These are phyloP conservation scores for Melaleuca quinquenervia DNA, from an alignment of 345 rosid species.

Conservation along the genomic window DNA sequence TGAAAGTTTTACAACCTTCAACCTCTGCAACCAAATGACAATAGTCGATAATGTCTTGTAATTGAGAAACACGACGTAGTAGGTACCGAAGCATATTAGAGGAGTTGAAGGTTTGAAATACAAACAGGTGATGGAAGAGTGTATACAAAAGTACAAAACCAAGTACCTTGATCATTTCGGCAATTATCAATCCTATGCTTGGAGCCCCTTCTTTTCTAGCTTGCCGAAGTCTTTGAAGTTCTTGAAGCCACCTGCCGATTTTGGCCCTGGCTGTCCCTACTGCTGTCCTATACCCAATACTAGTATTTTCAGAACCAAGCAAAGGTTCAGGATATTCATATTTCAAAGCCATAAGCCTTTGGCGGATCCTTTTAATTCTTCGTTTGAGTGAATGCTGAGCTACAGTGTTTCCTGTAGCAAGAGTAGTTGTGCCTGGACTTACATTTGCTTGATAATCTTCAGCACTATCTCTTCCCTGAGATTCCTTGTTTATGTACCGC, in stretches of 20 bases:
- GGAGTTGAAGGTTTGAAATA: not conserved
- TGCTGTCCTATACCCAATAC: constrained; percentile 57
- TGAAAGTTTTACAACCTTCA: not conserved
- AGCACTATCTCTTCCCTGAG: constrained; percentile 35
- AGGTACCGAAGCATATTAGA: not conserved
- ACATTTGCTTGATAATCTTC: constrained; percentile 43
- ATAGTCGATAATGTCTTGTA: not conserved
- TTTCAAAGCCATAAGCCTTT: constrained; percentile 72
- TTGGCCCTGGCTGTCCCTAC: constrained; percentile 64
- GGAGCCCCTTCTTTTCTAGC: constrained; percentile 78
- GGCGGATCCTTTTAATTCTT: constrained; percentile 55
- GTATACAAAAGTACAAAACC: not conserved
- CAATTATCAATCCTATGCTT: constrained; percentile 50
- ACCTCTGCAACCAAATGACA: not conserved
- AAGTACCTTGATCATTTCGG: constrained; percentile 68
- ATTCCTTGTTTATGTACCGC: constrained; percentile 40
- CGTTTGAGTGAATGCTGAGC: constrained; percentile 53
- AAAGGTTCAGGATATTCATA: constrained; percentile 45
- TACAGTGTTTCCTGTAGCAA: constrained; percentile 22
- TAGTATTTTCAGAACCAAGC: constrained; percentile 35
- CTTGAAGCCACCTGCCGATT: constrained; percentile 77
- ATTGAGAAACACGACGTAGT: not conserved
- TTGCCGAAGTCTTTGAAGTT: constrained; percentile 68
- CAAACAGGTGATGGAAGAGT: not conserved
- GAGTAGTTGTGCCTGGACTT: constrained; percentile 16